These are phyloP conservation scores for Lactarius trivialis DNA, from an alignment of 768 basidiomycete genomes.

Conservation along the genomic window DNA sequence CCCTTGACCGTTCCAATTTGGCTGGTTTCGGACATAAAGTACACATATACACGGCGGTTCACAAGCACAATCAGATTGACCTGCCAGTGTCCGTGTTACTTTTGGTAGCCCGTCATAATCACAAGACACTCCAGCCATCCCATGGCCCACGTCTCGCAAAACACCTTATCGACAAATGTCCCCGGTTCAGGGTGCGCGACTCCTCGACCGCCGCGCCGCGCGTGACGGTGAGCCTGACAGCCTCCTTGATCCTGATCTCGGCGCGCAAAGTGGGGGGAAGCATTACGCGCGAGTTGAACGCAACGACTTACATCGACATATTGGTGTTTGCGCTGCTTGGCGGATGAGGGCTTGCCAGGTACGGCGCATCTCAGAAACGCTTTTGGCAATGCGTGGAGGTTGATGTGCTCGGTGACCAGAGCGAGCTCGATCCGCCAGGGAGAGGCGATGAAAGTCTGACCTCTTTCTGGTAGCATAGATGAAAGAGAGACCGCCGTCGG, in stretches of 20 bases:
- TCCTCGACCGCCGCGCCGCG: constrained; percentile 3
- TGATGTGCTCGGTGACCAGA: not conserved
- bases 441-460: too few relatives aligned
- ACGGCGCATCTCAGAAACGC: constrained; percentile 6
- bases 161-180: not conserved
- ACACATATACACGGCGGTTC: not conserved
- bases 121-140: not conserved
- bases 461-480: too few relatives aligned
- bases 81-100: not conserved
- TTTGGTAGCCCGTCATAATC: not conserved
- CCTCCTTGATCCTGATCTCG: constrained; percentile 13
- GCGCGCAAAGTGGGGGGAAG: not conserved
- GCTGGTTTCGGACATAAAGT: not conserved
- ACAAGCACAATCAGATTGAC: not conserved
- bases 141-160: not conserved
- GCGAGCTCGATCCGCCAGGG: too few relatives aligned
- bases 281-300: not conserved
- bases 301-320: constrained; percentile 9
- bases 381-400: constrained; percentile 13
- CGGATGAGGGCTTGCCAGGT: not conserved
- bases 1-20: not conserved
- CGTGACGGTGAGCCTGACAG: not conserved
- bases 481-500: too few relatives aligned
- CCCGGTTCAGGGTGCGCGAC: not conserved
- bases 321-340: not conserved